Percentiles rank a stretch among this genome's conserved stretches.
Conservation (phyloP, 2,329 filamentous ascomycete genomes). For the Aspergillus awamori region DNA sequence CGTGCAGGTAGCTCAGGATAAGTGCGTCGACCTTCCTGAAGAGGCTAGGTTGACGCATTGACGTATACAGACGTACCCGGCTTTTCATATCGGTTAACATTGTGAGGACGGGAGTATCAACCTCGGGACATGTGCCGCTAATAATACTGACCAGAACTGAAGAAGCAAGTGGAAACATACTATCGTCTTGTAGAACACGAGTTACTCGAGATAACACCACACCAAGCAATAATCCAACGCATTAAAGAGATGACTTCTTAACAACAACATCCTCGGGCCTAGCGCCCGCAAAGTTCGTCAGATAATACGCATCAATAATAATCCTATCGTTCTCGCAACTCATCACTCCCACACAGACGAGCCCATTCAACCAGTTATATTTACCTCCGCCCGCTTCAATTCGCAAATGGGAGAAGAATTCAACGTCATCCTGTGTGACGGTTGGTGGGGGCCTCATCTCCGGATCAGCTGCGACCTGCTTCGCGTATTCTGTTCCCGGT, state of each 20-base stretch:
- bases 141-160: not conserved
- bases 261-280: slow-evolving; percentile 26
- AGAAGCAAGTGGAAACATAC: not conserved
- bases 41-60: not conserved
- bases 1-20: not conserved
- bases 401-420: slow-evolving; percentile 31
- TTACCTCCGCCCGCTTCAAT: slow-evolving; percentile 25
- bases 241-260: slow-evolving; percentile 1
- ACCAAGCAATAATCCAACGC: not conserved
- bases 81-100: not conserved
- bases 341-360: slow-evolving; percentile 30
- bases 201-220: not conserved
- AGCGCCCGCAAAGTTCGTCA: slow-evolving; percentile 26
- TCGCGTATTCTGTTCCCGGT: slow-evolving; percentile 27
- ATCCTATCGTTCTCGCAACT: slow-evolving; percentile 26
- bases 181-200: no score
- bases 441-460: slow-evolving; percentile 17
- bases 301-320: slow-evolving; percentile 29
- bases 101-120: not conserved
- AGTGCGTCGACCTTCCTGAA: not conserved
- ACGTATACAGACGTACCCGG: not conserved
- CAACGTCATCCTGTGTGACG: slow-evolving; percentile 28
- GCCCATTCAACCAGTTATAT: slow-evolving; percentile 32
- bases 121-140: not conserved
- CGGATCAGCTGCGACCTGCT: slow-evolving; percentile 22